A percentile compares a stretch with the other conserved stretches of the same genome.
Evolutionary conservation across 768 basidiomycete genomes (phyloP).

Genomic region (Chalciporus piperatus): DNA sequence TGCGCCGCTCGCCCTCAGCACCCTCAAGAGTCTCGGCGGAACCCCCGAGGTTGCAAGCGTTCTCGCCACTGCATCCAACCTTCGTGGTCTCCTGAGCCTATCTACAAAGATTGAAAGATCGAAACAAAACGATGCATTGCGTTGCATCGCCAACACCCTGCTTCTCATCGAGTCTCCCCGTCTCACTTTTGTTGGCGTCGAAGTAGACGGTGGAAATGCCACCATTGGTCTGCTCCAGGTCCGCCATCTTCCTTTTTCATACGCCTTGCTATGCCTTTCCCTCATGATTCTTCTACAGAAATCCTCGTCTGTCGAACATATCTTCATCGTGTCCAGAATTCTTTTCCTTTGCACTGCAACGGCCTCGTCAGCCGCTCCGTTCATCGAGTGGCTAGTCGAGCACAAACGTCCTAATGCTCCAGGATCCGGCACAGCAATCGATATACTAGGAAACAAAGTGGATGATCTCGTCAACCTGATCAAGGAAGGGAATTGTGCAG

Average conservation of each 20-base stretch:
- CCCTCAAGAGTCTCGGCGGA: constrained; percentile 74
- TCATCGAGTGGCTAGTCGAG: constrained; percentile 62
- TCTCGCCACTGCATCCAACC: constrained; percentile 52
- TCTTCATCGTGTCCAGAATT: constrained; percentile 74
- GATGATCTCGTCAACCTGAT: constrained; percentile 52
- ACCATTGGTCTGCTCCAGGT: constrained; percentile 62
- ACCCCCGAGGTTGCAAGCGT: constrained; percentile 64
- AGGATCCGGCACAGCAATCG: constrained; percentile 47
- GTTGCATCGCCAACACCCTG: constrained; percentile 77
- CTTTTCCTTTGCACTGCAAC: constrained; percentile 72
- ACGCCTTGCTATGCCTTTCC: not conserved
- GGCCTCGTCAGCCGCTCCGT: constrained; percentile 40
- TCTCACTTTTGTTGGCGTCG: constrained; percentile 49
- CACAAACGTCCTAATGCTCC: constrained; percentile 49
- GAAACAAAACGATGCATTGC: constrained; percentile 63
- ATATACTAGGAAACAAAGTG: constrained; percentile 59
- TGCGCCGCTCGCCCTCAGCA: constrained; percentile 60
- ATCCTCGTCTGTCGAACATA: constrained; percentile 55
- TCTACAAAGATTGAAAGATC: constrained; percentile 54
- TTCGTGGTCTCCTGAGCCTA: constrained; percentile 53
- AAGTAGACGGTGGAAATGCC: constrained; percentile 61
- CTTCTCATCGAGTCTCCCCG: constrained; percentile 67
- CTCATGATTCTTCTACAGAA: constrained; percentile 42
- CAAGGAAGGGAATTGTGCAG: constrained; percentile 38
- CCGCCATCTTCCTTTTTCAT: constrained; percentile 12